Conservation (phyloP, 2,329 filamentous ascomycete species). For the Polychaeton citri region DNA sequence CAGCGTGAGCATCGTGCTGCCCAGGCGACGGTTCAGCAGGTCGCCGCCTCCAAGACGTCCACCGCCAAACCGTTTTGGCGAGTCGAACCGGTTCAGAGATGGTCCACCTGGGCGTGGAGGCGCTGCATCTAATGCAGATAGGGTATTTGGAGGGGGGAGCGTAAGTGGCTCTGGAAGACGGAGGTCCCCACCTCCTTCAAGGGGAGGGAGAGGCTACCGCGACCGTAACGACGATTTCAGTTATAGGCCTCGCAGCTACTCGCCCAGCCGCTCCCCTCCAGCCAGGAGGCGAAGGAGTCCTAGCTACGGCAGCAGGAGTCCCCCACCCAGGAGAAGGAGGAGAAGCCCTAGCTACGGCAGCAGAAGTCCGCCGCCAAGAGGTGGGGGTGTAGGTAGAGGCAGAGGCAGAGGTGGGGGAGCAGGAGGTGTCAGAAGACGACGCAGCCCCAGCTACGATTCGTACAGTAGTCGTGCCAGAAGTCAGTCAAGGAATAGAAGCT, state of each 20-base stretch:
- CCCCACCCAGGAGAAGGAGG: constrained; percentile 17
- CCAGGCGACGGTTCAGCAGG: constrained; percentile 67
- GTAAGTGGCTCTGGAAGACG: constrained; percentile 14
- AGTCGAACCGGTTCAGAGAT: constrained; percentile 22
- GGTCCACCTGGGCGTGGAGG: constrained; percentile 20
- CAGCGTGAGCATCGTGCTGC: constrained; percentile 78
- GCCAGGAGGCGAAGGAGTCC: constrained; percentile 22
- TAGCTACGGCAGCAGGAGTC: constrained; percentile 38
- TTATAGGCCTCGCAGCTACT: constrained; percentile 14
- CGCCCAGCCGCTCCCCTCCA: constrained; percentile 9
- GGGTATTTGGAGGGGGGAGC: constrained; percentile 9
- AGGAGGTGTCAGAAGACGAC: constrained; percentile 5
- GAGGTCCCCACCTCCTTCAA: constrained; percentile 3
- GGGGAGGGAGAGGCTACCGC: constrained; percentile 13
- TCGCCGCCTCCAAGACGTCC: constrained; percentile 59
- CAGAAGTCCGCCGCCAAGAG: constrained; percentile 15
- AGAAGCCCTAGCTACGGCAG: constrained; percentile 23
- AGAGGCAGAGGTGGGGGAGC: constrained; percentile 7
- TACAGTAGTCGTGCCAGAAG: constrained; percentile 7
- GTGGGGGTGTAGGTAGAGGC: constrained; percentile 1
- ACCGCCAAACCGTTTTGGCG: constrained; percentile 37
- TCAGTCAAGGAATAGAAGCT: background rate
- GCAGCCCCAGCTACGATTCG: constrained; percentile 10
- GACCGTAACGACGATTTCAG: constrained; percentile 17
- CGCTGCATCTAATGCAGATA: constrained; percentile 5